Evolutionary conservation across 805 yeast species (phyloP), one percentile per base, ranked within the genome.

Genomic region (Starmerella floris): DNA sequence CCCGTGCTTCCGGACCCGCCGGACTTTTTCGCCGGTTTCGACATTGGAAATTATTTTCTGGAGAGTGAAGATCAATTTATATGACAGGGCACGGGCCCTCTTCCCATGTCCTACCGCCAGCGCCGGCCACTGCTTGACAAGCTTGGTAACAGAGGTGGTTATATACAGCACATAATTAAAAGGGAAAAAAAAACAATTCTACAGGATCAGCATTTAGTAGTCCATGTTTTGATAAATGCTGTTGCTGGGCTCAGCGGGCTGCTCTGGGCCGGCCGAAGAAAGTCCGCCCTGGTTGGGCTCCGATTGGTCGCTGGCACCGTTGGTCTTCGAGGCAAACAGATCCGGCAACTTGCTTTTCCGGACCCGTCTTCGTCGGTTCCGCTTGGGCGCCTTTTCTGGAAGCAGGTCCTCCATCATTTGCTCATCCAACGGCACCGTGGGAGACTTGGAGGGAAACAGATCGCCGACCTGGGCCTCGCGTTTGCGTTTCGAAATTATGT

Each of bases 401-500:
- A 62, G 61, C 46, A 63, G 56, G 48, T 66, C 72, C 25, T 59
- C 65, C 43, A 39, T 15, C 17, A 30, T 11, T 30, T 40, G 44
- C 37, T 49, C 38, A 25, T 41, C 32, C 17, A 38, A 28, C 2
- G 31, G 30, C 8, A 46, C 26, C 28, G 42, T 34, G 48, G 42
- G 51, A 20, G 47, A 52, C 46, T 48, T 48, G 13, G 32, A 35
- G 5, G 56, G 55, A 40, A 54, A 49, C 26, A 54, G 42, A 23
- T 54, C 58, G 16, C 49, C 50, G 3, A 46, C 40, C 20, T 51
- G 42, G 35, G 30, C 43, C n/a, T 39, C 37, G 13, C 40, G 44
- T n/a, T 34, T 19, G n/a, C 41, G 21, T 11, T 23, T 27, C 25
- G 32, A 33, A 22, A 40, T 34, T 32, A 43, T 43, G 33, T 51